Percentiles rank a stretch among this genome's conserved stretches.
Evolutionary conservation across 2,329 filamentous ascomycete species (phyloP).

Genomic region (Ilyonectria sp.): DNA sequence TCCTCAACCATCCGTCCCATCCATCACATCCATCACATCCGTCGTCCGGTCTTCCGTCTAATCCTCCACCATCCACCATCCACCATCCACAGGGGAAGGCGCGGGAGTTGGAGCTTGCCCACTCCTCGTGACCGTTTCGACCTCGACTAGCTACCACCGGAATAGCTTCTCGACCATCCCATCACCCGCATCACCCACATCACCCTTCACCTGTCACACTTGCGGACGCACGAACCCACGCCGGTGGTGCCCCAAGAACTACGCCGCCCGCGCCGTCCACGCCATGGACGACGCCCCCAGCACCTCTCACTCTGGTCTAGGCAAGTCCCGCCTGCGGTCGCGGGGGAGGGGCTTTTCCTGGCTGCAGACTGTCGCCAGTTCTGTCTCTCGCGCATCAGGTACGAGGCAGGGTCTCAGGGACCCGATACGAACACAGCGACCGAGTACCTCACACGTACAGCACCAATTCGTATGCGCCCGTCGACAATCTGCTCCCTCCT

Average conservation of each 20-base stretch:
- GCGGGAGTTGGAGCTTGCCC: not conserved
- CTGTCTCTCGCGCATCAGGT: conserved; percentile 12
- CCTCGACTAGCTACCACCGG: conserved; percentile 1
- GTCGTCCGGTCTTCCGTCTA: not conserved
- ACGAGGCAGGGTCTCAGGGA: conserved; percentile 5
- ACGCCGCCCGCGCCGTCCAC: conserved; percentile 20
- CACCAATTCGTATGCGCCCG: conserved; percentile 16
- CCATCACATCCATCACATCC: not conserved
- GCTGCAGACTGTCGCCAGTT: conserved; percentile 12
- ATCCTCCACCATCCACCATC: not conserved
- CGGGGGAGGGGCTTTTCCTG: conserved; percentile 21
- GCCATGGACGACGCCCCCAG: conserved; percentile 28
- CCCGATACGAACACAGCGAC: conserved; percentile 11
- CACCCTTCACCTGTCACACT: not conserved
- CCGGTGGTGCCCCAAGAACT: not conserved
- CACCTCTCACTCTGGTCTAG: conserved; percentile 24
- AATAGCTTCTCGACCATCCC: conserved; percentile 1
- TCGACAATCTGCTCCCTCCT: conserved; percentile 29
- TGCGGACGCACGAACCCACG: not conserved
- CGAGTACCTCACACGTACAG: not conserved
- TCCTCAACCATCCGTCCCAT: conserved; percentile 3
- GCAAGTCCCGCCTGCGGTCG: conserved; percentile 9
- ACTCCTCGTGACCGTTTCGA: conserved; percentile 14
- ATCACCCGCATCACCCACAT: conserved; percentile 4
- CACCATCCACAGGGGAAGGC: conserved; percentile 4